Conservation (phyloP, 176 grass and related monocot genomes). For the Raddia guianensis region DNA sequence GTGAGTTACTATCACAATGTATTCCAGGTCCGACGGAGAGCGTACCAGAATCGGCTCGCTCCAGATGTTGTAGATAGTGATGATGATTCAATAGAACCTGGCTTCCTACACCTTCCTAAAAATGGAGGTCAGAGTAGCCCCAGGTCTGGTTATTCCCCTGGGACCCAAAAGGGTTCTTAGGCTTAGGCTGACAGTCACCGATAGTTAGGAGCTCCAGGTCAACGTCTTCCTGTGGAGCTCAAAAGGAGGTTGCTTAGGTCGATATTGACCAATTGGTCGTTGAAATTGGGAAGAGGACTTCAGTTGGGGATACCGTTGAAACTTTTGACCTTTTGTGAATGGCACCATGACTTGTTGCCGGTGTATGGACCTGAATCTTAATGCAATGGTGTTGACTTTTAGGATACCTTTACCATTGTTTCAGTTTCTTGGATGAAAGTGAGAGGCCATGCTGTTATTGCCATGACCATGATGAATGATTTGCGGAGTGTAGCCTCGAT, state of each 20-base stretch:
- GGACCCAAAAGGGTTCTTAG: slow-evolving; percentile 15
- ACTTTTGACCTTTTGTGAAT: slow-evolving; percentile 1
- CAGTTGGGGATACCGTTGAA: not conserved
- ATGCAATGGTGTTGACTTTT: slow-evolving; percentile 31
- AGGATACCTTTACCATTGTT: slow-evolving; percentile 5
- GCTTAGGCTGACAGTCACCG: not conserved
- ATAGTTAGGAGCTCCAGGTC: slow-evolving; percentile 4
- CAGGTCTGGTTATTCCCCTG: slow-evolving; percentile 2
- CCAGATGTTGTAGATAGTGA: slow-evolving; percentile 48
- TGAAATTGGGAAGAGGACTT: slow-evolving; percentile 4
- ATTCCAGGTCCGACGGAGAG: slow-evolving; percentile 43
- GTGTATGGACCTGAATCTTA: not conserved
- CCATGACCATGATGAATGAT: not conserved
- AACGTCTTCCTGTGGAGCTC: not conserved
- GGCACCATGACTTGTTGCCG: not conserved
- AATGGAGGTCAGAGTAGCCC: slow-evolving; percentile 1
- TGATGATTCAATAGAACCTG: slow-evolving; percentile 48
- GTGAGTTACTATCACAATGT: slow-evolving; percentile 73
- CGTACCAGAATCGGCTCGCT: slow-evolving; percentile 47
- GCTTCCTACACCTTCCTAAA: slow-evolving; percentile 36
- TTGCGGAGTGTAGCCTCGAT: not conserved
- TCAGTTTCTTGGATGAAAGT: not conserved
- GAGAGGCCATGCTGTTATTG: not conserved
- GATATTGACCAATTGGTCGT: slow-evolving; percentile 16
- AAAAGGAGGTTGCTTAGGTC: slow-evolving; percentile 9